These are phyloP conservation scores for Scheffersomyces cryptocercus DNA, from an alignment of 1,139 yeast species.

Conservation along the genomic window DNA sequence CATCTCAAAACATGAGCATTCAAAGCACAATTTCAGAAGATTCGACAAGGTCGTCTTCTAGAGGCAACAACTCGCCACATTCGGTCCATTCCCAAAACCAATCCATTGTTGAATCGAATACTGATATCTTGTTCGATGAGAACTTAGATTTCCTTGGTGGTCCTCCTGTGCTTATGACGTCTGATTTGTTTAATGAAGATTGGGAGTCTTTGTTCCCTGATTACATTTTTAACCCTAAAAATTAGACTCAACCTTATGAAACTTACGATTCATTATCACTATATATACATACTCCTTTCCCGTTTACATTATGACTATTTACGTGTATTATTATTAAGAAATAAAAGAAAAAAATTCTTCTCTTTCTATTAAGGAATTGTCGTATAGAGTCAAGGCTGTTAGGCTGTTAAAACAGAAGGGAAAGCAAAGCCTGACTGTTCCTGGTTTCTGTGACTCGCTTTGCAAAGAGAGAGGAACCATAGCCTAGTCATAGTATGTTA, in stretches of 20 bases:
- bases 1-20: background rate
- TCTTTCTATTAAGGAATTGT: background rate
- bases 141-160: conserved; percentile 49
- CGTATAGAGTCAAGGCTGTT: background rate
- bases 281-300: background rate
- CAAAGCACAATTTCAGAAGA: background rate
- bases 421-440: too few relatives aligned
- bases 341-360: too few relatives aligned
- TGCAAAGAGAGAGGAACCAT: background rate
- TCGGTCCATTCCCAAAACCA: background rate
- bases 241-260: conserved; percentile 1
- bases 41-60: background rate
- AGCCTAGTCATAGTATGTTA: background rate
- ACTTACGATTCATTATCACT: background rate
- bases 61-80: background rate
- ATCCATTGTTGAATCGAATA: conserved; percentile 19
- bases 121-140: conserved; percentile 25
- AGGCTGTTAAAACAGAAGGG: too few relatives aligned
- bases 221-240: conserved; percentile 21
- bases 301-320: background rate
- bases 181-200: conserved; percentile 50
- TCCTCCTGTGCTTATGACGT: conserved; percentile 55
- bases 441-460: too few relatives aligned
- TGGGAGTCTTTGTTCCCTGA: conserved; percentile 54
- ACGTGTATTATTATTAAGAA: background rate